Conservation (phyloP, 768 basidiomycete genomes). For the Kwoniella dendrophila region DNA sequence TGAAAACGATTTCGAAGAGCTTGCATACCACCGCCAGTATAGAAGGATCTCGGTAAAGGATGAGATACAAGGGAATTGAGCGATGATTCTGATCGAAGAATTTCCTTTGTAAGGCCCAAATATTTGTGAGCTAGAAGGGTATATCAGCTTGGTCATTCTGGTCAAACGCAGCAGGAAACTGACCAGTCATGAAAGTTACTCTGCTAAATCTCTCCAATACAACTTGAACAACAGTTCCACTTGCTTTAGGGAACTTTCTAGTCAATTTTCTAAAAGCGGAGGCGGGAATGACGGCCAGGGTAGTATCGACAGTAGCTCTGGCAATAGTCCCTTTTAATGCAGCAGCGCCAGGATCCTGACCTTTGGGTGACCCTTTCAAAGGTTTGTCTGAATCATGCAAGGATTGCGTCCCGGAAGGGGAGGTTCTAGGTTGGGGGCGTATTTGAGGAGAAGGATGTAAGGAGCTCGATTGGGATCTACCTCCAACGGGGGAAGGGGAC, state of each 20-base stretch:
- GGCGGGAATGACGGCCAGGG: constrained; percentile 97
- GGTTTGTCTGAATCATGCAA: constrained; percentile 10
- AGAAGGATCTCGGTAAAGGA: constrained; percentile 86
- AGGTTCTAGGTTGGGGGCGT: background rate
- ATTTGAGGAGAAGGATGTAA: constrained; percentile 17
- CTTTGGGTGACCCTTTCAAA: background rate
- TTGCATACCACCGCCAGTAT: constrained; percentile 86
- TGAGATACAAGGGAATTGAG: constrained; percentile 97
- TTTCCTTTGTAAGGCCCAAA: constrained; percentile 89
- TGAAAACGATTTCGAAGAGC: constrained; percentile 86
- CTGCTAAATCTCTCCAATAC: constrained; percentile 91
- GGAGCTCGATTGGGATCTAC: constrained; percentile 11
- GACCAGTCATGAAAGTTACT: constrained; percentile 90
- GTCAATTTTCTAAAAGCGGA: constrained; percentile 93
- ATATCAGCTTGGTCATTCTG: background rate
- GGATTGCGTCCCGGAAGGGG: constrained; percentile 10
- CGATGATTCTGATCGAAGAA: constrained; percentile 92
- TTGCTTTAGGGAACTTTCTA: constrained; percentile 94
- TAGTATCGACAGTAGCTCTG: constrained; percentile 90
- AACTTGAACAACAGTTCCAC: constrained; percentile 95
- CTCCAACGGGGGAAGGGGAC: constrained; percentile 16
- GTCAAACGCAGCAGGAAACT: background rate
- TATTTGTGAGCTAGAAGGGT: constrained; percentile 73
- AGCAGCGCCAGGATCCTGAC: constrained; percentile 14
- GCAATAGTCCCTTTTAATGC: constrained; percentile 63